Evolutionary conservation across 73 alveolate genomes (phyloP), one percentile per base, ranked within the genome.

Genomic region (Blepharisma japonicum): DNA sequence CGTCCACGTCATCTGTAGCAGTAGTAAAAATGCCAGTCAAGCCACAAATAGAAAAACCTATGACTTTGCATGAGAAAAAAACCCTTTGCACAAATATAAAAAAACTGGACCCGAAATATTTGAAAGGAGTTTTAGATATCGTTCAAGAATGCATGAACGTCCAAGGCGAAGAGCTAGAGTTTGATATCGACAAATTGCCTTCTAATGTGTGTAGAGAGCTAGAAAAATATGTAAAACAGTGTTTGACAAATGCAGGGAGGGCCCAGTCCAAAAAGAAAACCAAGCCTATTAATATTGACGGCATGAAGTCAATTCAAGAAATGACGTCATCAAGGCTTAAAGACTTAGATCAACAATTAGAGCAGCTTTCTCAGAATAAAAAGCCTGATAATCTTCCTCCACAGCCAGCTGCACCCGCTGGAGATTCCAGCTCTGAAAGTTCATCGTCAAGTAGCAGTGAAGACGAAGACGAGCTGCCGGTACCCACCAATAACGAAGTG

Each of bases 51-150:
- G 77, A 61, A 11, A 61, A 74, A 23, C 88, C 87, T 20, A 71
- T 81, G 84, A 42, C 80, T 32, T 27, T 47, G 25, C 25, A 51
- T 8, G 88, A 81, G 55, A 81, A 81, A 81, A 48, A 39, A 81
- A 23, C 21, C 5, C 70, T 81, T 21, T 78, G 88, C 21, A 48
- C 45, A 77, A 81, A 77, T 49, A 81, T 81, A 11, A 81, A 66
- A 53, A 21, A 50, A n/a, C 71, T 81, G 38, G 68, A 81, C 7
- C 68, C 56, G 45, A 80, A 81, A 74, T 55, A 81, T 47, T 74
- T 81, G 55, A 81, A 71, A 74, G 88, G 88, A 39, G 86, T 81
- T 48, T 71, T 78, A 84, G 78, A 81, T 55, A 81, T 81, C 6
- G 88, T 81, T 7, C 14, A 47, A 53, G 81, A 55, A 18, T 54